Evolutionary conservation across 2,329 filamentous ascomycete genomes (phyloP), one percentile per base, ranked within the genome.

Genomic region (Fusarium sp.): DNA sequence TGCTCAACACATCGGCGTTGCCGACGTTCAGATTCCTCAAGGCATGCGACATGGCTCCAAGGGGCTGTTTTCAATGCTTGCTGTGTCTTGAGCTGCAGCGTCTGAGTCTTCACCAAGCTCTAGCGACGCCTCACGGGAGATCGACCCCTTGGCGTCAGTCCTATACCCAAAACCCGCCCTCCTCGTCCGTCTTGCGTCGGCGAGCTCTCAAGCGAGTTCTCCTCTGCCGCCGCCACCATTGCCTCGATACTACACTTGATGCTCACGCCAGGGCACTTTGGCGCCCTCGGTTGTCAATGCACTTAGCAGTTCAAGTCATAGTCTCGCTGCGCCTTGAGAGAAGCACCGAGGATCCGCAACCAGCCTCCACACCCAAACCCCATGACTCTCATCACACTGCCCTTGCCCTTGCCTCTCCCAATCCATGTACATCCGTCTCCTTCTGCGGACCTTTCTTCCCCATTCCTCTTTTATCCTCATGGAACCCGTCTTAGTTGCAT

Each of bases 1-100:
- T 44, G 15, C 46, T 56, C 28, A 48, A 34, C 43, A 55, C 27
- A 47, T 59, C 63, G 67, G 67, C 55, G 15, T 53, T 18, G 41
- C 63, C 68, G 63, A 61, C 40, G 34, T 39, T 57, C 36, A 7
- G 37, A 18, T 34, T 27, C 31, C 7, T 40, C 28, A 36, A 53
- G 52, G 44, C 40, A 27, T 55, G 47, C 27, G 30, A 15, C 50
- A 51, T 31, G 51, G 54, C 37, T 48, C 53, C 23, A 47, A 23
- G 36, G 46, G 37, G 13, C n/a, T 30, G 23, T 41, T 40, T 16
- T 44, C 44, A 15, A 27, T 54, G 28, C 40, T 44, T 5, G 11
- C 36, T 36, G 31, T 15, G 48, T 16, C 40, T 36, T 13, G 44
- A 11, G 18, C 27, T 40, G 39, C 37, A n/a, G 31, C 31, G 28